phyloP scores from a whole-genome alignment of 2,329 filamentous ascomycete species.

The Alternaria burnsii region DNA sequence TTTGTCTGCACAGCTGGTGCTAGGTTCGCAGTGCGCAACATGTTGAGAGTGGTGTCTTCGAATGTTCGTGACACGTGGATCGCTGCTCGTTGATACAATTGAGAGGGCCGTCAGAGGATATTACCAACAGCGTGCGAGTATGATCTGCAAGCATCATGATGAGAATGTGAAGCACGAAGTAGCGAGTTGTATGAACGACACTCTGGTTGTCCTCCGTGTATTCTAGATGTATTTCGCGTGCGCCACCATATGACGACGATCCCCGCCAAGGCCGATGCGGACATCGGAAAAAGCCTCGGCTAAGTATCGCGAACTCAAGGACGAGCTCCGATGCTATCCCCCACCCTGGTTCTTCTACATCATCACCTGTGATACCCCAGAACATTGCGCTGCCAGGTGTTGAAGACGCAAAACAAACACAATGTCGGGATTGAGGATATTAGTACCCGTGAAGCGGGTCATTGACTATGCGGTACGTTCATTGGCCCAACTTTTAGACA shows the following conservation, averaged over 20 bases:
- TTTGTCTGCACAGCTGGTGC: too few relatives aligned
- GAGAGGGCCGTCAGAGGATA: too few relatives aligned
- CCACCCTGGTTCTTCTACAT: slow-evolving; percentile 20
- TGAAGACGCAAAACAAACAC: slow-evolving; percentile 3
- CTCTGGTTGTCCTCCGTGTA: too few relatives aligned
- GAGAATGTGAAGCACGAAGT: too few relatives aligned
- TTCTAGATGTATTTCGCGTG: not conserved
- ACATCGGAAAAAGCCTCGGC: slow-evolving; percentile 20
- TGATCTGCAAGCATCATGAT: too few relatives aligned
- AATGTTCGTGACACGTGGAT: too few relatives aligned
- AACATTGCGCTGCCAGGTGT: slow-evolving; percentile 4
- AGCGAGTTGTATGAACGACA: too few relatives aligned
- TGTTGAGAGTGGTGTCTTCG: too few relatives aligned
- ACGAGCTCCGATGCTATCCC: slow-evolving; percentile 20
- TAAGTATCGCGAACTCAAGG: slow-evolving; percentile 14
- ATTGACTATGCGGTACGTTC: slow-evolving; percentile 65
- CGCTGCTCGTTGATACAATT: too few relatives aligned
- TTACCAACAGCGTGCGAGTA: too few relatives aligned
- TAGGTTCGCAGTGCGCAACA: too few relatives aligned
- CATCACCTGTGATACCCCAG: slow-evolving; percentile 4
- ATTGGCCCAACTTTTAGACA: not conserved
- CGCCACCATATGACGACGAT: not conserved
- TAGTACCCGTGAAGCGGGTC: slow-evolving; percentile 66
- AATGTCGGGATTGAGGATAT: slow-evolving; percentile 61
- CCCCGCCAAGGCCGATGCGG: slow-evolving; percentile 14